Conservation (phyloP, 192 early-diverging fungal genomes). For the Linnemannia hyalina region DNA sequence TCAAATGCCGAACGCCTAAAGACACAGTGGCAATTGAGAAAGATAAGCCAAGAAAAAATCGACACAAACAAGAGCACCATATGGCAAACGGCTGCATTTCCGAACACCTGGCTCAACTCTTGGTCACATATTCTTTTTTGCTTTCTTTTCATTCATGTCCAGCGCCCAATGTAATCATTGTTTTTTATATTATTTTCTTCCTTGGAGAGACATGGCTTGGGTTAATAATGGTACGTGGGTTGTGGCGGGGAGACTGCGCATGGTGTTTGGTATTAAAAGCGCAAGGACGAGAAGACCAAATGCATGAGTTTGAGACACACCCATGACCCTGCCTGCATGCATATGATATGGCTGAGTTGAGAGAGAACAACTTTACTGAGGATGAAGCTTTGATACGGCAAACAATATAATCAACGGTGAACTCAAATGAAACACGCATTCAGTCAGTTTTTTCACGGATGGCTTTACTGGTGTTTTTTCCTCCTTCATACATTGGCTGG, state of each 20-base stretch:
- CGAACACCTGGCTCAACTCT: neutral
- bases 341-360: neutral
- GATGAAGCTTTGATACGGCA: neutral
- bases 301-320: neutral
- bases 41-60: neutral
- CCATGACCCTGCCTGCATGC: neutral
- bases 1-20: neutral
- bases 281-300: neutral
- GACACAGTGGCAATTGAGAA: neutral
- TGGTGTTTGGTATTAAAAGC: neutral
- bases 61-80: neutral
- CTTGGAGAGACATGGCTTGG: neutral
- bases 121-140: neutral
- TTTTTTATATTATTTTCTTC: conserved; percentile 16
- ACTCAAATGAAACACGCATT: neutral
- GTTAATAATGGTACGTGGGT: neutral
- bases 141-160: neutral
- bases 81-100: neutral
- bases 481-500: neutral
- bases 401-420: neutral
- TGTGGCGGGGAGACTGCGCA: neutral
- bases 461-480: neutral
- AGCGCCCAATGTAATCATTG: neutral
- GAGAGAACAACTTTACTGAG: neutral
- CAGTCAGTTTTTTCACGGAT: neutral